Conservation (phyloP, 1,284 basidiomycete genomes). For the Ceratobasidium sp. region DNA sequence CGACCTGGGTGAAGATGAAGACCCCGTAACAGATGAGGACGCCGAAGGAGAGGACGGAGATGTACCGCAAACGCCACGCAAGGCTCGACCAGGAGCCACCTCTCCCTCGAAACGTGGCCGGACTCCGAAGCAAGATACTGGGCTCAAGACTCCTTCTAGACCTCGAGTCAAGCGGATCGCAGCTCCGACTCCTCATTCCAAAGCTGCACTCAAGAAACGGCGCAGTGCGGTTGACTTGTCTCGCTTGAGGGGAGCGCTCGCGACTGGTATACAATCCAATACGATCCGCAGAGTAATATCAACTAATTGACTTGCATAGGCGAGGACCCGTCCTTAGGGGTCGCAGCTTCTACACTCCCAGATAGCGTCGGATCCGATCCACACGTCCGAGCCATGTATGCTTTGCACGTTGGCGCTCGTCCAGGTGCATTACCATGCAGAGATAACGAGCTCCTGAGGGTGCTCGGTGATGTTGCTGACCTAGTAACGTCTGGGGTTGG, state of each 20-base stretch:
- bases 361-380: constrained; percentile 59
- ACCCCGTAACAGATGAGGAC: constrained; percentile 19
- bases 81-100: constrained; percentile 3
- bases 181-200: constrained; percentile 74
- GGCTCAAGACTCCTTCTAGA: constrained; percentile 38
- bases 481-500: constrained; percentile 92
- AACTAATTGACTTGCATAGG: constrained; percentile 9
- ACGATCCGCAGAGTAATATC: constrained; percentile 7
- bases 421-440: constrained; percentile 92
- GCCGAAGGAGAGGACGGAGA: neutral
- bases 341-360: constrained; percentile 29
- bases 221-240: constrained; percentile 48
- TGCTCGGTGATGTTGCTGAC: constrained; percentile 83
- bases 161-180: constrained; percentile 45
- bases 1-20: constrained; percentile 13
- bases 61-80: constrained; percentile 32
- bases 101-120: constrained; percentile 22
- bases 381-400: constrained; percentile 85
- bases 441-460: constrained; percentile 84
- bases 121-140: neutral
- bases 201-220: constrained; percentile 60
- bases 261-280: constrained; percentile 12
- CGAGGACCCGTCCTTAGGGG: constrained; percentile 64
- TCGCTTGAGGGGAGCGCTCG: constrained; percentile 14
- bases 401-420: constrained; percentile 92